These are phyloP conservation scores for Elsinoe australis DNA, from an alignment of 2,329 filamentous ascomycete species.

Conservation along the genomic window DNA sequence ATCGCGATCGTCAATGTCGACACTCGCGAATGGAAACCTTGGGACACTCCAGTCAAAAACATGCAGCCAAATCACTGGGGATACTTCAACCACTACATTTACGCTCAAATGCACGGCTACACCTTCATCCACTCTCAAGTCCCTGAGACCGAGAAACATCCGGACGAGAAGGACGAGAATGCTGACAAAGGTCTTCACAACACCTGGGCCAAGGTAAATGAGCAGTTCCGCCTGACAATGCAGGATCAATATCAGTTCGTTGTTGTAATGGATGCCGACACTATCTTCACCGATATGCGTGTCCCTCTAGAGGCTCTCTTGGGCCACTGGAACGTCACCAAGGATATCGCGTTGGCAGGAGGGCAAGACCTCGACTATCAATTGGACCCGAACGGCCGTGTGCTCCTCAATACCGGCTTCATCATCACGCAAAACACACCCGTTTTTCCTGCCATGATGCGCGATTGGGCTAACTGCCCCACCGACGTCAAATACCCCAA, in stretches of 20 bases:
- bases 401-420: conserved; percentile 38
- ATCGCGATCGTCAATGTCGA: conserved; percentile 7
- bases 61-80: background rate
- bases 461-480: conserved; percentile 29
- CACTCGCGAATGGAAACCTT: background rate
- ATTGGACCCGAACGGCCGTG: conserved; percentile 25
- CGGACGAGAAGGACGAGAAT: too few relatives aligned
- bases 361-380: conserved; percentile 36
- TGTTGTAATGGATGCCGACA: conserved; percentile 42
- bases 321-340: conserved; percentile 39
- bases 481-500: conserved; percentile 29
- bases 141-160: conserved; percentile 35
- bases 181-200: conserved; percentile 29
- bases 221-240: conserved; percentile 27
- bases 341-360: conserved; percentile 39
- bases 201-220: conserved; percentile 42
- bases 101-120: conserved; percentile 37
- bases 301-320: conserved; percentile 44
- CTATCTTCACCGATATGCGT: conserved; percentile 37
- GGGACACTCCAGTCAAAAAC: background rate
- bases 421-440: conserved; percentile 36
- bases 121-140: conserved; percentile 37
- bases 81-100: conserved; percentile 33
- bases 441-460: conserved; percentile 27
- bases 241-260: conserved; percentile 35